Conservation (phyloP, 2,329 filamentous ascomycete genomes). For the Ophiostoma fasciatum region DNA sequence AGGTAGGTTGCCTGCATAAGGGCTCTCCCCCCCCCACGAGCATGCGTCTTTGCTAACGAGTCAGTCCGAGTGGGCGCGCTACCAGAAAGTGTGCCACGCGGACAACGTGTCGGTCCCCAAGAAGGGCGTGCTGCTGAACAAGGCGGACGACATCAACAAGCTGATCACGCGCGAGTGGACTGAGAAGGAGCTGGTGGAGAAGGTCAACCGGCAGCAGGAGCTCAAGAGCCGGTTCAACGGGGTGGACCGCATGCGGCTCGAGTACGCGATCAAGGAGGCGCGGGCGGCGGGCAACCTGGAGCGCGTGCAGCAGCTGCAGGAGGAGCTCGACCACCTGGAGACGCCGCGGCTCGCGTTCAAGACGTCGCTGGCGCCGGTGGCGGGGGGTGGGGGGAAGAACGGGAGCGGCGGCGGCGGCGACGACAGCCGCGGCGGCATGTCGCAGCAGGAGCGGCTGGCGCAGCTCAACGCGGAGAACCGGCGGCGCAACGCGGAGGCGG, state of each 20-base stretch:
- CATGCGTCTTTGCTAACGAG: neutral
- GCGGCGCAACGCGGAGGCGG: slow-evolving; percentile 68
- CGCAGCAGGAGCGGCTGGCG: slow-evolving; percentile 69
- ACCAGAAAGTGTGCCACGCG: slow-evolving; percentile 56
- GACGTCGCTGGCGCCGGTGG: slow-evolving; percentile 42
- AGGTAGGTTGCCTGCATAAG: slow-evolving; percentile 37
- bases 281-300: slow-evolving; percentile 47
- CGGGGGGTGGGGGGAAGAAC: slow-evolving; percentile 30
- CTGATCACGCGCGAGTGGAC: slow-evolving; percentile 72
- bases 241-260: slow-evolving; percentile 52
- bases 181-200: slow-evolving; percentile 65
- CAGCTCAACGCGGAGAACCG: slow-evolving; percentile 76
- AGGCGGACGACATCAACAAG: slow-evolving; percentile 66
- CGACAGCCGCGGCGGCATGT: slow-evolving; percentile 25
- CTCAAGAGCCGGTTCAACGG: slow-evolving; percentile 52
- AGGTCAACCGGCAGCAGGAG: slow-evolving; percentile 56
- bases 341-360: slow-evolving; percentile 60
- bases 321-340: slow-evolving; percentile 47
- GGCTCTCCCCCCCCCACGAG: too few relatives aligned
- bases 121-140: slow-evolving; percentile 50
- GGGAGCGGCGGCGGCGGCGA: slow-evolving; percentile 19
- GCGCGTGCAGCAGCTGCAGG: slow-evolving; percentile 36
- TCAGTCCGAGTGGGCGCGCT: slow-evolving; percentile 66
- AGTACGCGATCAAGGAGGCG: slow-evolving; percentile 51
- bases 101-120: slow-evolving; percentile 63